These are phyloP conservation scores for Trichomonas gallinae DNA, from an alignment of 208 protist species.

Conservation along the genomic window DNA sequence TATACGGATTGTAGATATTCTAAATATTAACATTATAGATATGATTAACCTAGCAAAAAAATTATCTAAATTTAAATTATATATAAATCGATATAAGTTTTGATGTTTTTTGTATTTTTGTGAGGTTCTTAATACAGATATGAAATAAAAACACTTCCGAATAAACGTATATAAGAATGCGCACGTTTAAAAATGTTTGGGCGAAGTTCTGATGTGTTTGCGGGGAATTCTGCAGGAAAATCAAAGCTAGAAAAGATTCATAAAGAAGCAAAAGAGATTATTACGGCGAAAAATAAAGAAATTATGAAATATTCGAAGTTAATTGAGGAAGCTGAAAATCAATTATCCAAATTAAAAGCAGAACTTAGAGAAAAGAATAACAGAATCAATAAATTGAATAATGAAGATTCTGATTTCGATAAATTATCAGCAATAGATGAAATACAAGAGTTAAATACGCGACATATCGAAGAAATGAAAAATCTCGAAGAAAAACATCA, in stretches of 20 bases:
- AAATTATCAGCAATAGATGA: background rate
- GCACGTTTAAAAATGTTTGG: background rate
- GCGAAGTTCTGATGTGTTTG: background rate
- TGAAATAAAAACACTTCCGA: no score
- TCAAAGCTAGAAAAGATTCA: background rate
- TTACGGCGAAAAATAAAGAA: background rate
- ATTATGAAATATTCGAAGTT: background rate
- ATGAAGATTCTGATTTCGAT: background rate
- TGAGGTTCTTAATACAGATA: no score
- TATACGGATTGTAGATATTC: no score
- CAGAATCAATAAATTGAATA: background rate
- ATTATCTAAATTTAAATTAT: no score
- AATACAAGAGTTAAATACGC: background rate
- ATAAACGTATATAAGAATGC: background rate
- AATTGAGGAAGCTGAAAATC: background rate
- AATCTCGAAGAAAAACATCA: background rate
- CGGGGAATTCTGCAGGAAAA: background rate
- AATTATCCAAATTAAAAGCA: background rate
- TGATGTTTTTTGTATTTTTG: no score
- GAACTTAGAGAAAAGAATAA: background rate
- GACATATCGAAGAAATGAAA: background rate
- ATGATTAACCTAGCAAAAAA: no score
- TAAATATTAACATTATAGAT: no score
- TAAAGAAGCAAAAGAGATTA: background rate
- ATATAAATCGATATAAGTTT: no score